Base-by-base conservation (phyloP, 2,329 filamentous ascomycete species). In the Phialocephala sp. region DNA sequence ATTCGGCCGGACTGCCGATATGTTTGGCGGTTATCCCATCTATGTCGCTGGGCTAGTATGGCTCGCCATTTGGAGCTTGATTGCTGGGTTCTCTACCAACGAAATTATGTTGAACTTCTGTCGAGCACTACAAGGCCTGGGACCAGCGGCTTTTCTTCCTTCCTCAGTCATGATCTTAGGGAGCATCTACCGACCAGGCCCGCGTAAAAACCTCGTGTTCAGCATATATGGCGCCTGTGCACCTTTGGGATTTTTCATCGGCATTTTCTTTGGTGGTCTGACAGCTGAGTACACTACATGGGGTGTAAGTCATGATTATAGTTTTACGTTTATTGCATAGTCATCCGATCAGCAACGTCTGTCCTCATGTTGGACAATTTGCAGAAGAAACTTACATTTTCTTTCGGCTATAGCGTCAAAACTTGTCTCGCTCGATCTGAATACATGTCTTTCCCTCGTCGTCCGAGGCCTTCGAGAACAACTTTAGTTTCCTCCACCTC, bases 121-220 rank as follows among this genome's bases (percentile, higher is more conserved):
- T 74, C 88, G 91, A 60, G 91, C 91, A 9, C 79, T 93, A 52
- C 90, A 93, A 76, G 91, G 91, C 0, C 78, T 94, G 11, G 91
- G 90, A 0, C 84, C 89, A 1, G 89, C 91, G 0, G 90, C 91
- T 0, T 92, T 91, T 67, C 76, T 93, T 15, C 89, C 90, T 0
- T 86, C 88, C 0, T 86, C 89, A 0, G 84, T 93, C 64, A 89
- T 89, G 79, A 80, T 91, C 12, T 78, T 91, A 0, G 88, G 88
- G 1, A 86, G 82, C 57, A 84, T 82, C 2, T 91, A 92, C 73
- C 82, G 89, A 5, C 89, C 89, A 0, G 89, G 89, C 0, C 88
- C 88, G 1, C 81, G 89, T 6, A 91, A 91, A 77, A 92, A 91
- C 71, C 73, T 91, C 8, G 82, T 90, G 6, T 84, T 85, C 72